Percentiles rank a stretch among this genome's conserved stretches.
Conservation (phyloP, 177 flowering plant genomes). For the Vitis hybrid region DNA sequence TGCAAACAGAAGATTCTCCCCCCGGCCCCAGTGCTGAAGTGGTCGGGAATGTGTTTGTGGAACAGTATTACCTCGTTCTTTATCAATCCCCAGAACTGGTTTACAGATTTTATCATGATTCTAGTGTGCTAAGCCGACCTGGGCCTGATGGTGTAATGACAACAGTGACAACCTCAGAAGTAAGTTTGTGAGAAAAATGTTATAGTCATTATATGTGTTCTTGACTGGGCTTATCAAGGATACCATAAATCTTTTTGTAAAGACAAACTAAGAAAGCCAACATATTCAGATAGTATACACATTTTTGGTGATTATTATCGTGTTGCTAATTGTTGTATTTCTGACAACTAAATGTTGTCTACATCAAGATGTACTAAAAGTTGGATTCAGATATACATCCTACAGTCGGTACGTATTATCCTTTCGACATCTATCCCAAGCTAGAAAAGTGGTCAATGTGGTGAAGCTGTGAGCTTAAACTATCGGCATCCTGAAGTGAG, state of each 20-base stretch:
- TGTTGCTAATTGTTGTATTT: too few relatives aligned
- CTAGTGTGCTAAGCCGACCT: slow-evolving; percentile 22
- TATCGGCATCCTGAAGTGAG: too few relatives aligned
- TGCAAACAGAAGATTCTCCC: background rate
- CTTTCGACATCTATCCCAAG: too few relatives aligned
- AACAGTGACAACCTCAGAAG: slow-evolving; percentile 14
- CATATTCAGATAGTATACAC: too few relatives aligned
- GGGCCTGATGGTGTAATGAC: slow-evolving; percentile 20
- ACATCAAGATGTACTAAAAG: too few relatives aligned
- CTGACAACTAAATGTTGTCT: too few relatives aligned
- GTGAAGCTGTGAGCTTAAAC: too few relatives aligned
- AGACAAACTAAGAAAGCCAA: too few relatives aligned
- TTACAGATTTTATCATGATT: slow-evolving; percentile 21
- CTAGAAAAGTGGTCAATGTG: too few relatives aligned
- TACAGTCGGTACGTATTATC: too few relatives aligned
- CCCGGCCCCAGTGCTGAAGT: slow-evolving; percentile 3
- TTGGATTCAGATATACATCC: too few relatives aligned
- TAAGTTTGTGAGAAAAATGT: slow-evolving; percentile 1
- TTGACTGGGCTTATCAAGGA: background rate
- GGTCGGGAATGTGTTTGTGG: slow-evolving; percentile 23
- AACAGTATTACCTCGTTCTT: slow-evolving; percentile 17
- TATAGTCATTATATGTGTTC: background rate
- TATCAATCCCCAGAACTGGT: slow-evolving; percentile 7
- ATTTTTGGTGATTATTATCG: too few relatives aligned
- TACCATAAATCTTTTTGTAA: background rate